Percentiles rank a stretch among this genome's conserved stretches.
phyloP scores from a whole-genome alignment of 2,329 filamentous ascomycete species.

The Xylariaceae sp. region DNA sequence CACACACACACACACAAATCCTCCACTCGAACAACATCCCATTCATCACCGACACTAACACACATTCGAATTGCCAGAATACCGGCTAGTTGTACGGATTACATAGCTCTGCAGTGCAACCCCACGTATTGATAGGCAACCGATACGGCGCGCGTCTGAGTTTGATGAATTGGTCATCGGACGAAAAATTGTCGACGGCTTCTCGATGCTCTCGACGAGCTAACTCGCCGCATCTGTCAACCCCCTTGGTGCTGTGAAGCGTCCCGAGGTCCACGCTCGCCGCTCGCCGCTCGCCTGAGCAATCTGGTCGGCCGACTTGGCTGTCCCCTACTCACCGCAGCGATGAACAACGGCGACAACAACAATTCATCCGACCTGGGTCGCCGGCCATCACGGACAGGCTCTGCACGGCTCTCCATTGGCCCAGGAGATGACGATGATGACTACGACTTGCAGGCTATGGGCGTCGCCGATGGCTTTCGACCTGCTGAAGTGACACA shows the following conservation, averaged over 20 bases:
- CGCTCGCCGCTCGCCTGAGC: constrained; percentile 13
- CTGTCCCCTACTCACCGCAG: constrained; percentile 19
- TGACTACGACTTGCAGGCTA: constrained; percentile 44
- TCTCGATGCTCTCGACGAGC: constrained; percentile 28
- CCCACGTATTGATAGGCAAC: neutral
- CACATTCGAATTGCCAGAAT: neutral
- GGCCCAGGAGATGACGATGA: constrained; percentile 38
- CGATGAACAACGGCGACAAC: constrained; percentile 39
- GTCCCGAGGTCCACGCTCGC: constrained; percentile 1
- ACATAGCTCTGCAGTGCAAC: neutral
- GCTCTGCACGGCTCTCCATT: constrained; percentile 37
- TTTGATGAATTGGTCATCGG: neutral
- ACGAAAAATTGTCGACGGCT: constrained; percentile 5
- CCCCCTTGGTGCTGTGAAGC: constrained; percentile 29
- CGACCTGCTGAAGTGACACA: constrained; percentile 28
- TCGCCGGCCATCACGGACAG: constrained; percentile 40
- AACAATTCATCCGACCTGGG: constrained; percentile 38
- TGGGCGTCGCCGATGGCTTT: constrained; percentile 43
- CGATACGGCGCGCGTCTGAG: neutral
- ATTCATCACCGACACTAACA: neutral
- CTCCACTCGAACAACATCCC: neutral
- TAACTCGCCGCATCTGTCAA: constrained; percentile 23
- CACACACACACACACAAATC: neutral
- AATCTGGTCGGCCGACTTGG: constrained; percentile 14
- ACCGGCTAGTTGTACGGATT: neutral